Evolutionary conservation across 2,329 filamentous ascomycete genomes (phyloP).

Genomic region (Penicillium sp.): DNA sequence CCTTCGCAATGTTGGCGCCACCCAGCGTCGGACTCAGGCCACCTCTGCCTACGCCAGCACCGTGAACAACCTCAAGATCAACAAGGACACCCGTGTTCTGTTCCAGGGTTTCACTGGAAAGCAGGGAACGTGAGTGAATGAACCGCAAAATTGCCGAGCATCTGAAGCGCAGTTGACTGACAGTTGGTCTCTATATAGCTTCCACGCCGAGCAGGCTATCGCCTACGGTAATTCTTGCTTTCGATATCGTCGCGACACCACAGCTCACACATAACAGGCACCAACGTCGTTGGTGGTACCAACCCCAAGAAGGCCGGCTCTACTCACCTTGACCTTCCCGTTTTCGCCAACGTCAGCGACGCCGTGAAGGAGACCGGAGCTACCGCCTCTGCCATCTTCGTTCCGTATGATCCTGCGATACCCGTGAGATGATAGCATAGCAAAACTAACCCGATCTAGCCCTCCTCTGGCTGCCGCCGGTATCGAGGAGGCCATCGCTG

Average conservation of each 20-base stretch:
- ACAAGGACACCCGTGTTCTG: slow-evolving; percentile 87
- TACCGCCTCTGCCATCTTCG: slow-evolving; percentile 91
- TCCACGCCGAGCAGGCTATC: slow-evolving; percentile 96
- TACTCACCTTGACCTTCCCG: slow-evolving; percentile 85
- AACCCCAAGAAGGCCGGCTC: slow-evolving; percentile 98
- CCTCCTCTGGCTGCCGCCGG: slow-evolving; percentile 88
- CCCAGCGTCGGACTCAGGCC: slow-evolving; percentile 69
- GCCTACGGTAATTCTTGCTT: slow-evolving; percentile 75
- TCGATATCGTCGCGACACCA: slow-evolving; percentile 16
- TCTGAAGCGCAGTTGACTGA: slow-evolving; percentile 34
- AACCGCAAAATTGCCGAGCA: not conserved
- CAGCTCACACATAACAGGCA: slow-evolving; percentile 60
- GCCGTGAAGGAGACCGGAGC: slow-evolving; percentile 89
- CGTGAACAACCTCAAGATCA: slow-evolving; percentile 87
- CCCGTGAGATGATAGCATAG: not conserved
- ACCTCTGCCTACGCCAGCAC: slow-evolving; percentile 71
- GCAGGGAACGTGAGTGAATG: slow-evolving; percentile 80
- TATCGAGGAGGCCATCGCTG: slow-evolving; percentile 94
- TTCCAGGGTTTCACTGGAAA: slow-evolving; percentile 98
- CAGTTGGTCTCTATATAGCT: slow-evolving; percentile 56
- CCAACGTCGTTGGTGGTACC: slow-evolving; percentile 95
- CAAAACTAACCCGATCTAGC: slow-evolving; percentile 50
- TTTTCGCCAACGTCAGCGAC: slow-evolving; percentile 87
- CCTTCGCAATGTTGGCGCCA: slow-evolving; percentile 62
- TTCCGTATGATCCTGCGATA: slow-evolving; percentile 65